phyloP scores from a whole-genome alignment of 352 stramenopile species.

The Phytophthora pistaciae region DNA sequence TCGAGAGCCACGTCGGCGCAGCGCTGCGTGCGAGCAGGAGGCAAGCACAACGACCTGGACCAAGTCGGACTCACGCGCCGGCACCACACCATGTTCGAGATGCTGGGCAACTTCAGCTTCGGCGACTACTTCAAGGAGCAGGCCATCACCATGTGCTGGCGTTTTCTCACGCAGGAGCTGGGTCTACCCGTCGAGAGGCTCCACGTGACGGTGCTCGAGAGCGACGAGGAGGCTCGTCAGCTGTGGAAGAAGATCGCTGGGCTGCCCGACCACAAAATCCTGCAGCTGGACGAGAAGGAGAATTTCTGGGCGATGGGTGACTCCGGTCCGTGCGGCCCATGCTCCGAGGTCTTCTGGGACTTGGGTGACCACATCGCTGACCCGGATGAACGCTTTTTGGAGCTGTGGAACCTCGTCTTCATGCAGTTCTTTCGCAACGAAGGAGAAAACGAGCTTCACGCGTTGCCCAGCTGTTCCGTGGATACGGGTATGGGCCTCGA shows the following conservation, averaged over 20 bases:
- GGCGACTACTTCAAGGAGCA: conserved; percentile 98
- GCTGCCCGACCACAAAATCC: conserved; percentile 59
- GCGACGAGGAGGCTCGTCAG: conserved; percentile 64
- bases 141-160: conserved; percentile 95
- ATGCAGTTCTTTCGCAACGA: conserved; percentile 97
- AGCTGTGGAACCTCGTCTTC: conserved; percentile 99
- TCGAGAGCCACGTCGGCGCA: conserved; percentile 95
- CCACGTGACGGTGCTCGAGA: conserved; percentile 76
- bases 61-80: conserved; percentile 97
- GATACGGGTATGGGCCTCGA: conserved; percentile 99
- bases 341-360: conserved; percentile 97
- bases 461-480: conserved; percentile 93
- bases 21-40: conserved; percentile 97
- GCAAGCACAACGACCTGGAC: conserved; percentile 99
- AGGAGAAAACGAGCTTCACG: conserved; percentile 72
- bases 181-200: conserved; percentile 59
- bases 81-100: conserved; percentile 99
- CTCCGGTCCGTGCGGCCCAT: conserved; percentile 94
- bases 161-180: conserved; percentile 94
- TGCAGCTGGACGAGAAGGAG: conserved; percentile 87
- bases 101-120: conserved; percentile 99
- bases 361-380: conserved; percentile 83
- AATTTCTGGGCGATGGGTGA: conserved; percentile 99
- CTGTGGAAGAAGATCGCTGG: conserved; percentile 69
- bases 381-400: conserved; percentile 85